A percentile compares a stretch with the other conserved stretches of the same genome.
Evolutionary conservation across 768 basidiomycete genomes (phyloP).

Genomic region (Agrocybe chaxingu): DNA sequence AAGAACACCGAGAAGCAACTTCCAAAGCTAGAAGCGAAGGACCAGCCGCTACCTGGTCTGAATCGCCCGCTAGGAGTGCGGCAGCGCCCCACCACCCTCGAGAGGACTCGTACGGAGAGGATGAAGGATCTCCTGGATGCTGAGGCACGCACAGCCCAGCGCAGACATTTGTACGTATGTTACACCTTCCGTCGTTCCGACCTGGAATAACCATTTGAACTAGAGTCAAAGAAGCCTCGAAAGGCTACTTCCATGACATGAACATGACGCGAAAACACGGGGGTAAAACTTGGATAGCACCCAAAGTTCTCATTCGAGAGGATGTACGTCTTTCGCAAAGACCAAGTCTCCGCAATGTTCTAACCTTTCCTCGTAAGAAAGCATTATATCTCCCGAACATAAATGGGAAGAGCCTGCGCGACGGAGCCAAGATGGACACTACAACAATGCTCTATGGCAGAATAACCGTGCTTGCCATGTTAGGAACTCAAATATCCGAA

Average conservation of each 20-base stretch:
- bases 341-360: no score
- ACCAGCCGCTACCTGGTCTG: conserved; percentile 33
- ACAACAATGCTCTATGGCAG: conserved; percentile 73
- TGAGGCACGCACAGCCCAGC: conserved; percentile 66
- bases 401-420: conserved; percentile 62
- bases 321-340: conserved; percentile 55
- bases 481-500: conserved; percentile 87
- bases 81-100: conserved; percentile 59
- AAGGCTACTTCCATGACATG: conserved; percentile 85
- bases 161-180: conserved; percentile 55
- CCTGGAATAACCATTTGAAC: background rate
- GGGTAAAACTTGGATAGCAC: conserved; percentile 95
- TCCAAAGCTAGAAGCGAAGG: conserved; percentile 11
- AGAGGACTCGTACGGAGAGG: conserved; percentile 57
- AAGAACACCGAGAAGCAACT: conserved; percentile 2
- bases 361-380: conserved; percentile 51
- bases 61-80: conserved; percentile 75
- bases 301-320: conserved; percentile 82
- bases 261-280: conserved; percentile 79
- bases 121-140: conserved; percentile 69
- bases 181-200: background rate
- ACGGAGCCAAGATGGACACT: conserved; percentile 60
- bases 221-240: conserved; percentile 54
- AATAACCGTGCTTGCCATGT: conserved; percentile 76
- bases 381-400: conserved; percentile 91